Evolutionary conservation across 2,329 filamentous ascomycete species (phyloP).

Genomic region (Monilinia polystroma): DNA sequence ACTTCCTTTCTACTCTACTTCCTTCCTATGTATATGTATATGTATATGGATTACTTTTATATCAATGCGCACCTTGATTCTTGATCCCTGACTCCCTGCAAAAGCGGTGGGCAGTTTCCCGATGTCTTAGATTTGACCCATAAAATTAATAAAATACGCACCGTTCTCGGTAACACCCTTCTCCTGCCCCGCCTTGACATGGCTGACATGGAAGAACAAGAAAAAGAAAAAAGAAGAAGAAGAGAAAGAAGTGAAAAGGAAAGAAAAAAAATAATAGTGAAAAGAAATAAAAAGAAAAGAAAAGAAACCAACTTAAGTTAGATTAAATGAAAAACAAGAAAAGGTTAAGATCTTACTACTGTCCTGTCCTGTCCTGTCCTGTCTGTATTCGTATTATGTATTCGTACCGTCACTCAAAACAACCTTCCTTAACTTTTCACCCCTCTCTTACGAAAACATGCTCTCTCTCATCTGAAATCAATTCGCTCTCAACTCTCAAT

Average conservation of each 20-base stretch:
- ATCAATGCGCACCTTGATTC: neutral
- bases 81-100: neutral
- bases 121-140: conserved; percentile 6
- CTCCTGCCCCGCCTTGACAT: conserved; percentile 1
- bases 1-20: no score
- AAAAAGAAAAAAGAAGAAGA: neutral
- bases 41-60: no score
- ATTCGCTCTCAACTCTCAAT: neutral
- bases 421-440: neutral
- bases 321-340: neutral
- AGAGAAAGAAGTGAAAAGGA: neutral
- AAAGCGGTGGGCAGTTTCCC: conserved; percentile 6
- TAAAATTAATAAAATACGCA: neutral
- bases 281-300: neutral
- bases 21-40: no score
- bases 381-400: neutral
- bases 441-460: conserved; percentile 7
- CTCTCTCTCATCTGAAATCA: no score
- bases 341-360: no score
- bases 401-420: conserved; percentile 11
- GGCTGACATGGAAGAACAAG: neutral
- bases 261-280: no score
- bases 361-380: no score
- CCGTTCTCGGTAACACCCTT: conserved; percentile 10
- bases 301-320: neutral